Conservation (phyloP, 371 early-diverging fungal species). For the Saksenaea vasiformis region DNA sequence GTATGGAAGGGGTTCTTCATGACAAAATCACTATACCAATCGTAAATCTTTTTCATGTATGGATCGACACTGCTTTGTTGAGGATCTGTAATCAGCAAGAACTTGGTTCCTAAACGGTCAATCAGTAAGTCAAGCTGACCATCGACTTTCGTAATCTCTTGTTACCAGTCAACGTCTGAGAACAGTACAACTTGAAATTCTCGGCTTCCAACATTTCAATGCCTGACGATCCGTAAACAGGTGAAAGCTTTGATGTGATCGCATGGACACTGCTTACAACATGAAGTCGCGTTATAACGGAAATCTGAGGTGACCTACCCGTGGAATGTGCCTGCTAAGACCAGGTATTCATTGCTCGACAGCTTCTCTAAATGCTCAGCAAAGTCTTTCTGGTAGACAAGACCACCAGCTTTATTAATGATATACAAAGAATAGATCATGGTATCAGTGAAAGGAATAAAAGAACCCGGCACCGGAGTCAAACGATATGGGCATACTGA, state of each 20-base stretch:
- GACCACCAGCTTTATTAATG: constrained; percentile 96
- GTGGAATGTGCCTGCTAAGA: constrained; percentile 96
- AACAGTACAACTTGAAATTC: constrained; percentile 88
- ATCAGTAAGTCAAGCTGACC: not conserved
- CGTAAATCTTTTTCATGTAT: constrained; percentile 79
- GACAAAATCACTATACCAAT: constrained; percentile 93
- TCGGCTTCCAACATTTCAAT: constrained; percentile 92
- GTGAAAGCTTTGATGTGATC: constrained; percentile 93
- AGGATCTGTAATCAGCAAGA: constrained; percentile 86
- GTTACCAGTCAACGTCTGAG: constrained; percentile 90
- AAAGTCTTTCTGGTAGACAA: constrained; percentile 93
- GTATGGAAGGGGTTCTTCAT: constrained; percentile 99
- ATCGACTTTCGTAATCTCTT: not conserved
- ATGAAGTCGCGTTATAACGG: not conserved
- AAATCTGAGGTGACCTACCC: constrained; percentile 61
- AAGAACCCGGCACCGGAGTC: too few species aligned
- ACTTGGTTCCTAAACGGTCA: constrained; percentile 83
- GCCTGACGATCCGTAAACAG: constrained; percentile 79
- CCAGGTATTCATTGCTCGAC: constrained; percentile 93
- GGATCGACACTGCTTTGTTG: constrained; percentile 72
- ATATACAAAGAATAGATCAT: constrained; percentile 94
- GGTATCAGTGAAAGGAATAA: not conserved
- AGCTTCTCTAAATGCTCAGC: constrained; percentile 78
- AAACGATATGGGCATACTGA: too few species aligned
- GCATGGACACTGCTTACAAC: constrained; percentile 83